Percentiles rank a stretch among this genome's conserved stretches.
Evolutionary conservation across 495 filamentous ascomycete genomes (phyloP).

Genomic region (Pyrenopolyporus hunteri): DNA sequence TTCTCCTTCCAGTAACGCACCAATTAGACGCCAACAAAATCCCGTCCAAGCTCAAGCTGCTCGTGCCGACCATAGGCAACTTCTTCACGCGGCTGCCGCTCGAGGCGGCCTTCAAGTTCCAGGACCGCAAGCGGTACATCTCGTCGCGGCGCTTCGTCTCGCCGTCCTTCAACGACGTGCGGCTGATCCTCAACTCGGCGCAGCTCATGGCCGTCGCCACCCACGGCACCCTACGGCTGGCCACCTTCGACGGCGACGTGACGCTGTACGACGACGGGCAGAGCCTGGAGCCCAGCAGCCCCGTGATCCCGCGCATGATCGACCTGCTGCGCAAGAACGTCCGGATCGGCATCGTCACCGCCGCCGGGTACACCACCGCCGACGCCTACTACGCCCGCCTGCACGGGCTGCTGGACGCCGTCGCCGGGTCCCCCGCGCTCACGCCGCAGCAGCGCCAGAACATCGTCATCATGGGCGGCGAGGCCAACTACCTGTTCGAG

Average conservation of each 20-base stretch:
- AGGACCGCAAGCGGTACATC: slow-evolving; percentile 84
- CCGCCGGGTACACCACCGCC: slow-evolving; percentile 91
- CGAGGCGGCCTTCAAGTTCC: slow-evolving; percentile 87
- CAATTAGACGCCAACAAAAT: slow-evolving; percentile 64
- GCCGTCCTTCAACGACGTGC: slow-evolving; percentile 96
- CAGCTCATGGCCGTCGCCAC: slow-evolving; percentile 85
- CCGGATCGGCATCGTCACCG: slow-evolving; percentile 93
- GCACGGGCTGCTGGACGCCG: slow-evolving; percentile 80
- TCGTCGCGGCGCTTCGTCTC: slow-evolving; percentile 92
- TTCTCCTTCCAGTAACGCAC: slow-evolving; percentile 64
- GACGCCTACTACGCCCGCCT: slow-evolving; percentile 82
- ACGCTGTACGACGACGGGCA: slow-evolving; percentile 95
- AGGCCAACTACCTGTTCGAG: slow-evolving; percentile 86
- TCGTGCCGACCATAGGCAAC: slow-evolving; percentile 85
- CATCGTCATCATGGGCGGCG: slow-evolving; percentile 85
- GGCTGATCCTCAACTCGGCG: slow-evolving; percentile 90
- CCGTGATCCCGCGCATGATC: slow-evolving; percentile 79
- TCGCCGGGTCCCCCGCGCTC: slow-evolving; percentile 67
- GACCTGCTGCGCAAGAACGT: slow-evolving; percentile 64
- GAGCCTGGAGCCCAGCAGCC: slow-evolving; percentile 71
- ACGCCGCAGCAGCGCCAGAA: slow-evolving; percentile 69
- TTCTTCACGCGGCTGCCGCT: slow-evolving; percentile 91
- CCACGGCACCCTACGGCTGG: slow-evolving; percentile 72
- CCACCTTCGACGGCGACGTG: slow-evolving; percentile 97
- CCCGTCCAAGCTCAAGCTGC: slow-evolving; percentile 88